phyloP scores from a whole-genome alignment of 1,284 basidiomycete genomes.

The Lignosus rhinocerotis region DNA sequence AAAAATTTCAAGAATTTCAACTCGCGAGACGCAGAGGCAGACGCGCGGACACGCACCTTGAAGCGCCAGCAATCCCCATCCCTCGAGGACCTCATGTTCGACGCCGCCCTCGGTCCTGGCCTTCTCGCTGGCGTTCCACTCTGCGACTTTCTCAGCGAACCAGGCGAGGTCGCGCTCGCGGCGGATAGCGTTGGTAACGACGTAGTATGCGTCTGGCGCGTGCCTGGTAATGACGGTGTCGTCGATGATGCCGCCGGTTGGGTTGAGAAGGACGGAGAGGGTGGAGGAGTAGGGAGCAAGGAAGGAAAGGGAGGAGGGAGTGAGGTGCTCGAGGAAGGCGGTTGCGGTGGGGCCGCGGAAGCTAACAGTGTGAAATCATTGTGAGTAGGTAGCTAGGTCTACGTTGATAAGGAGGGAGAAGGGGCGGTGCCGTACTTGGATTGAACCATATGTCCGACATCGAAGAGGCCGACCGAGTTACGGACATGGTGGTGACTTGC shows the following conservation, averaged over 20 bases:
- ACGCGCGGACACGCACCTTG: conserved; percentile 57
- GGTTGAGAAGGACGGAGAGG: conserved; percentile 88
- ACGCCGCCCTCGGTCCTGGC: conserved; percentile 60
- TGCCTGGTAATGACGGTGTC: conserved; percentile 90
- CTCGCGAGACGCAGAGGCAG: no score
- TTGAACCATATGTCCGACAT: conserved; percentile 98
- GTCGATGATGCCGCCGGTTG: conserved; percentile 92
- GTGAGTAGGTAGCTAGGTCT: neutral
- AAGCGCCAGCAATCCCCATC: conserved; percentile 88
- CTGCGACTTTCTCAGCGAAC: conserved; percentile 67
- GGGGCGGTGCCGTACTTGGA: conserved; percentile 54
- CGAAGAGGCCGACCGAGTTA: conserved; percentile 85
- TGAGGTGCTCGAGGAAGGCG: conserved; percentile 83
- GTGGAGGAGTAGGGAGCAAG: conserved; percentile 75
- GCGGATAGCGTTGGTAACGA: conserved; percentile 95
- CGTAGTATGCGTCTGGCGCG: conserved; percentile 80
- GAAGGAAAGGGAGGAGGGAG: conserved; percentile 75
- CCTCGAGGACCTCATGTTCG: conserved; percentile 80
- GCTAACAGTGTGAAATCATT: conserved; percentile 32
- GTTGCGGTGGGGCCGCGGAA: conserved; percentile 77
- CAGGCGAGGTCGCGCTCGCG: conserved; percentile 81
- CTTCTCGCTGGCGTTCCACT: conserved; percentile 70
- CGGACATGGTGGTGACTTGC: conserved; percentile 93
- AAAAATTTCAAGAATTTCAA: no score
- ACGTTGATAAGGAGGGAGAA: neutral